phyloP scores from a whole-genome alignment of 352 stramenopile genomes.

The Thalassiosira ordinaria region DNA sequence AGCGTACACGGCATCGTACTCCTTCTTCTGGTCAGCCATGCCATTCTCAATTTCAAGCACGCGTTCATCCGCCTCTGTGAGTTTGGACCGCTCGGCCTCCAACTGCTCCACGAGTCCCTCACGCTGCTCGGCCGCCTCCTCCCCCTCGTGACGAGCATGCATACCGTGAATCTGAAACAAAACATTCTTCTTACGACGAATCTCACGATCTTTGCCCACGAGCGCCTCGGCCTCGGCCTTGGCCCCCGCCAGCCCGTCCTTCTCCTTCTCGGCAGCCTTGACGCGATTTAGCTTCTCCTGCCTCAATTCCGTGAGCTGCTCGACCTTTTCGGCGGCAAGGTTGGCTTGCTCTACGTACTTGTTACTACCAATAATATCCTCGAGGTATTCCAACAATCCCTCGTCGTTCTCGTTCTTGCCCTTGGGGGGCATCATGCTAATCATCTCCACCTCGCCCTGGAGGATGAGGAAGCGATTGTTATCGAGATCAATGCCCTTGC shows the following conservation, averaged over 20 bases:
- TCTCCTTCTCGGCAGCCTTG: slow-evolving; percentile 98
- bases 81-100: slow-evolving; percentile 69
- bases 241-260: slow-evolving; percentile 91
- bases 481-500: slow-evolving; percentile 98
- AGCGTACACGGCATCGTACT: slow-evolving; percentile 88
- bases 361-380: slow-evolving; percentile 99
- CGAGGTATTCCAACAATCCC: slow-evolving; percentile 98
- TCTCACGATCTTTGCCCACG: slow-evolving; percentile 93
- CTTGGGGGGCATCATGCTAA: slow-evolving; percentile 99
- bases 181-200: slow-evolving; percentile 96
- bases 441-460: slow-evolving; percentile 97
- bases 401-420: slow-evolving; percentile 93
- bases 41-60: slow-evolving; percentile 82
- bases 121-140: slow-evolving; percentile 86
- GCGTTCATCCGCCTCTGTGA: slow-evolving; percentile 85
- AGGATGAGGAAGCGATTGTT: slow-evolving; percentile 99
- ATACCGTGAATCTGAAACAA: slow-evolving; percentile 95
- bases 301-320: slow-evolving; percentile 92
- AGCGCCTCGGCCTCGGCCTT: slow-evolving; percentile 95
- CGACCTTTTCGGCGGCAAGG: slow-evolving; percentile 91
- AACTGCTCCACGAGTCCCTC: slow-evolving; percentile 87
- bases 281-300: slow-evolving; percentile 97
- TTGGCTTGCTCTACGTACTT: slow-evolving; percentile 97
- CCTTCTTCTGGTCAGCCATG: slow-evolving; percentile 88
- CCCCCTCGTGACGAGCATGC: slow-evolving; percentile 86